Conservation (phyloP, 2,329 filamentous ascomycete species). For the Gaeumannomyces tritici region DNA sequence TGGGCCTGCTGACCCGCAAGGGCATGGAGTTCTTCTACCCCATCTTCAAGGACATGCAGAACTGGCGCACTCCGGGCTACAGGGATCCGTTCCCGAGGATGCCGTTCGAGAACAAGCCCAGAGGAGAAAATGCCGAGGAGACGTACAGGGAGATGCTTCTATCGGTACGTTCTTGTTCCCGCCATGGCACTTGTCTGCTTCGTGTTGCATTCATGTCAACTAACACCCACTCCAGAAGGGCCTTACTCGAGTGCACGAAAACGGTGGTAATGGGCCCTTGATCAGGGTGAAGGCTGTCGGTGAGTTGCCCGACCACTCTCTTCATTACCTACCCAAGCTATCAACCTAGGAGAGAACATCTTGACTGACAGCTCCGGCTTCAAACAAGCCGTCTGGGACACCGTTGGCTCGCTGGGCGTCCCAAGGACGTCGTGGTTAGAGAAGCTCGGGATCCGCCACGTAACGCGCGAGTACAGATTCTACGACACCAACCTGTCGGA, state of each 20-base stretch:
- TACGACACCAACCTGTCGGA: constrained; percentile 43
- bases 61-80: constrained; percentile 36
- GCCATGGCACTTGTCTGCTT: too few relatives aligned
- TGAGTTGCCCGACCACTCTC: constrained; percentile 6
- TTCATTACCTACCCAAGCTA: neutral
- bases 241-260: constrained; percentile 31
- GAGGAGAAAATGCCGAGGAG: constrained; percentile 27
- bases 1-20: constrained; percentile 42
- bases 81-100: constrained; percentile 34
- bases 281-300: constrained; percentile 38
- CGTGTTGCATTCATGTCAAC: too few relatives aligned
- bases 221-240: constrained; percentile 11
- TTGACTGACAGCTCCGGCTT: neutral
- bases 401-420: constrained; percentile 36
- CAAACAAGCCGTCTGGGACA: constrained; percentile 36
- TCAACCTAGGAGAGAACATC: neutral
- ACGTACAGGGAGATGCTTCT: constrained; percentile 34
- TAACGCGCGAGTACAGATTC: constrained; percentile 39
- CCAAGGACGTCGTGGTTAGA: constrained; percentile 35
- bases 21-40: constrained; percentile 45
- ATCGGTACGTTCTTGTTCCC: constrained; percentile 18
- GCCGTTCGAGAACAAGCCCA: constrained; percentile 40
- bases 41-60: constrained; percentile 47
- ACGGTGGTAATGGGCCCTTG: constrained; percentile 22
- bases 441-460: constrained; percentile 33